Evolutionary conservation across 2,329 filamentous ascomycete species (phyloP).

Genomic region (Xylariaceae sp.): DNA sequence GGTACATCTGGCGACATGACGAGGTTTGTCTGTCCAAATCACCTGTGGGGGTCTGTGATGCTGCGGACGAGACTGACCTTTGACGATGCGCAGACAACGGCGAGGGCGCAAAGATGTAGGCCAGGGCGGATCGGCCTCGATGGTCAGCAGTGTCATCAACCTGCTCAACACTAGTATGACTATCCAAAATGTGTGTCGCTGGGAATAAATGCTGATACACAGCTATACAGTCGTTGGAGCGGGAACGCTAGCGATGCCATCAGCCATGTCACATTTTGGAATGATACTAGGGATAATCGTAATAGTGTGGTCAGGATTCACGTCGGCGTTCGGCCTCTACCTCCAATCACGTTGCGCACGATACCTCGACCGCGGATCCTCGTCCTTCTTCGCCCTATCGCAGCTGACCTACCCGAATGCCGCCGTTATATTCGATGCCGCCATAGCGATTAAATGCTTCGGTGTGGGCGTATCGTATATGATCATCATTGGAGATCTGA

Average conservation of each 20-base stretch:
- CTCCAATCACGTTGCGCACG: constrained; percentile 88
- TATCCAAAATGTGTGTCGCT: background rate
- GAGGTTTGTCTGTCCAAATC: constrained; percentile 38
- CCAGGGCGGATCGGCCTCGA: constrained; percentile 70
- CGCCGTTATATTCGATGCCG: constrained; percentile 89
- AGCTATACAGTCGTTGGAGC: constrained; percentile 74
- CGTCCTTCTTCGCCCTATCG: constrained; percentile 94
- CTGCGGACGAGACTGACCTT: background rate
- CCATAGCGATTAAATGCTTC: constrained; percentile 97
- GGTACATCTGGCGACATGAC: constrained; percentile 41
- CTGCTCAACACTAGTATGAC: constrained; percentile 89
- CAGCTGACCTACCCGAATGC: constrained; percentile 97
- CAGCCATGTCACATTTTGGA: constrained; percentile 92
- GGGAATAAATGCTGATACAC: constrained; percentile 14
- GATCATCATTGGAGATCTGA: constrained; percentile 97
- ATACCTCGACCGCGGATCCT: constrained; percentile 83
- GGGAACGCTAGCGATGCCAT: constrained; percentile 91
- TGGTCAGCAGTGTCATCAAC: constrained; percentile 89
- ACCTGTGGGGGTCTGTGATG: background rate
- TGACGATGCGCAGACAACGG: constrained; percentile 41
- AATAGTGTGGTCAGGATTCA: constrained; percentile 86
- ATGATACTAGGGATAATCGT: constrained; percentile 79
- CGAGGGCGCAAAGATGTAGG: constrained; percentile 64
- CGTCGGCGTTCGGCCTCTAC: constrained; percentile 88
- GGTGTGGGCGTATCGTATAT: constrained; percentile 96